These are phyloP conservation scores for Metroxylon sagu DNA, from an alignment of 176 grass and related monocot genomes.

Conservation along the genomic window DNA sequence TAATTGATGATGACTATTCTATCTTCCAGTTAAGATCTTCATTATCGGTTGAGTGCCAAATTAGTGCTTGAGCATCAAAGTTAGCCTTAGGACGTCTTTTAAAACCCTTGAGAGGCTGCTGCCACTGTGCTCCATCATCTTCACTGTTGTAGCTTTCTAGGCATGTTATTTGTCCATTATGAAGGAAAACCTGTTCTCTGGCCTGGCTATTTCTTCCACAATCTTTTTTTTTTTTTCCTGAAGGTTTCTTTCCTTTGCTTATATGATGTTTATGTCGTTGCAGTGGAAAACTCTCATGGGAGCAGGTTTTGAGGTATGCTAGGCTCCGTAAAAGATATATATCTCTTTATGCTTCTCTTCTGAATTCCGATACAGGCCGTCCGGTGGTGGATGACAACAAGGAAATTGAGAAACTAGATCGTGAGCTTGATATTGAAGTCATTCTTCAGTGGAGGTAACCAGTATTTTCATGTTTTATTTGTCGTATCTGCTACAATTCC, in stretches of 20 bases:
- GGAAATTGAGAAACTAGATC: slow-evolving; percentile 72
- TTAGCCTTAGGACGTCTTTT: too few relatives aligned
- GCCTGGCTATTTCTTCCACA: too few relatives aligned
- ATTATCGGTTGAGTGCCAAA: too few relatives aligned
- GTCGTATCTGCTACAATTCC: not conserved
- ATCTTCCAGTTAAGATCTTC: too few relatives aligned
- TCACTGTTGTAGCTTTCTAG: too few relatives aligned
- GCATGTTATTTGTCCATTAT: too few relatives aligned
- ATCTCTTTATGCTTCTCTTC: slow-evolving; percentile 81
- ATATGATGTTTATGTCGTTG: slow-evolving; percentile 15
- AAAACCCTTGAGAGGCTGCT: too few relatives aligned
- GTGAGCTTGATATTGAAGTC: slow-evolving; percentile 85
- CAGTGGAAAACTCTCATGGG: slow-evolving; percentile 87
- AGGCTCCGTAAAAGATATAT: slow-evolving; percentile 74
- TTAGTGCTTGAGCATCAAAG: too few relatives aligned
- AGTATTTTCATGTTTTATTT: not conserved
- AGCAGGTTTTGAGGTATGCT: slow-evolving; percentile 69
- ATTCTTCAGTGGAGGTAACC: slow-evolving; percentile 95
- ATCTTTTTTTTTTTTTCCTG: slow-evolving; percentile 6
- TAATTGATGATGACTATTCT: too few relatives aligned
- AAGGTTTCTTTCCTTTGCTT: slow-evolving; percentile 9
- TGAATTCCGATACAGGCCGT: slow-evolving; percentile 68
- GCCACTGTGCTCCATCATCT: too few relatives aligned
- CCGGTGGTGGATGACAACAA: slow-evolving; percentile 61
- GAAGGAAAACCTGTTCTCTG: too few relatives aligned